Evolutionary conservation across 768 basidiomycete genomes (phyloP), one percentile per base, ranked within the genome.

Genomic region (Termitomyces bulborhizus): DNA sequence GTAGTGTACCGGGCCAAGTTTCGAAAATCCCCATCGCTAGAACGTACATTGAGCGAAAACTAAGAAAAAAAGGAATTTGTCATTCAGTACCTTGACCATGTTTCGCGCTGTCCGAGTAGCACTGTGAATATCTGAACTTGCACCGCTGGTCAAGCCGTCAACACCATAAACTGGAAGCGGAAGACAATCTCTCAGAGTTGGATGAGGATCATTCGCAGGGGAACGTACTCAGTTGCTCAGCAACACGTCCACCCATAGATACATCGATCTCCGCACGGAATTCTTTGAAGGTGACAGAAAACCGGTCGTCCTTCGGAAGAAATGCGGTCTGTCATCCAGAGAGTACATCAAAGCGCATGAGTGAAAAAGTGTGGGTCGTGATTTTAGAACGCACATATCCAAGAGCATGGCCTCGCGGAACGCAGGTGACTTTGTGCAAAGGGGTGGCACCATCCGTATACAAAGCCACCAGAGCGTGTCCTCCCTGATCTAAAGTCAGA

Each of bases 361-460:
- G 26, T 27, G 18, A 34, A 31, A 15, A 3, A n/a, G 13, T 37
- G 9, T 32, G 26, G 36, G 6, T 27, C 6, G 9, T 11, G 15
- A 9, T 26, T 42, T 9, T 32, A 46, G 57, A 56, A 80, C 86
- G 60, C 73, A 93, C 90, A 61, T 89, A 73, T 54, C 95, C 94
- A 44, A 98, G 79, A 21, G 94, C 89, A 66, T 96, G 90, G 27
- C 97, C 97, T 63, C 97, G 89, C 40, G 96, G 96, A 51, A 99
- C 83, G 68, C 96, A 97, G 26, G 96, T 98, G 34, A 98, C 96
- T 74, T 97, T 97, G 71, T 98, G 95, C 59, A 99, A 72, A 41
- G 97, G 97, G 83, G 94, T 93, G 42, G 95, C 93, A 48, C 95
- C 96, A 58, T 90, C 82, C 1, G 97, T 98, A 68, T 93, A 93